phyloP scores from a whole-genome alignment of 2,329 filamentous ascomycete genomes.

The Pseudogymnoascus verrucosus region DNA sequence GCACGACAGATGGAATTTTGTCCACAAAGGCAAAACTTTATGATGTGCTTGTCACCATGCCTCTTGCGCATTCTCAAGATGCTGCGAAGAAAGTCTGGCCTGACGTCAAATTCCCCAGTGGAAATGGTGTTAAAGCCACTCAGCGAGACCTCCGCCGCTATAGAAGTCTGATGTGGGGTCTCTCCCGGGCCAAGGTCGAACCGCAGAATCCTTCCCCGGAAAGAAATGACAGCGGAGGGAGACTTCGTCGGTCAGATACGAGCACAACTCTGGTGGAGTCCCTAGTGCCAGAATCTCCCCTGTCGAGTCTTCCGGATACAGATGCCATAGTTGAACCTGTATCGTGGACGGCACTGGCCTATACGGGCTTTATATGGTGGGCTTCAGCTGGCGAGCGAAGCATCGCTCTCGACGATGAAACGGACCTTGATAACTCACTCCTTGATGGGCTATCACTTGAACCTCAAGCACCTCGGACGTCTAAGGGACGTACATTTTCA shows the following conservation, averaged over 20 bases:
- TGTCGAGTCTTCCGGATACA: conserved; percentile 38
- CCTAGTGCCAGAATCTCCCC: conserved; percentile 16
- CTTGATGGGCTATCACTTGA: conserved; percentile 43
- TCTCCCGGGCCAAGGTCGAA: conserved; percentile 36
- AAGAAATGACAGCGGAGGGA: neutral
- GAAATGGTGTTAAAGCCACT: conserved; percentile 67
- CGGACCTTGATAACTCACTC: conserved; percentile 47
- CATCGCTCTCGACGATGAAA: conserved; percentile 52
- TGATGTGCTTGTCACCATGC: conserved; percentile 81
- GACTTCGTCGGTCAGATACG: neutral
- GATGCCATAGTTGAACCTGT: conserved; percentile 54
- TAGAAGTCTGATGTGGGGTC: conserved; percentile 55
- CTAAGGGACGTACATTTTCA: conserved; percentile 30
- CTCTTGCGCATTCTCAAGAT: conserved; percentile 50
- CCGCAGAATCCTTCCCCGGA: neutral
- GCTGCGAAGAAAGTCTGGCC: conserved; percentile 64
- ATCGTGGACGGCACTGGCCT: conserved; percentile 67
- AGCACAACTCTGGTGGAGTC: neutral
- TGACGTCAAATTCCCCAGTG: conserved; percentile 58
- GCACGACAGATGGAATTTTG: conserved; percentile 90
- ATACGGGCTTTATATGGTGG: conserved; percentile 85
- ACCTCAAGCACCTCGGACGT: conserved; percentile 18
- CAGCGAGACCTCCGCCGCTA: conserved; percentile 84
- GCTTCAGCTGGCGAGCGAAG: conserved; percentile 70
- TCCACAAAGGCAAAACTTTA: conserved; percentile 79